Conservation (phyloP, 495 filamentous ascomycete species). For the Neurospora sp. region DNA sequence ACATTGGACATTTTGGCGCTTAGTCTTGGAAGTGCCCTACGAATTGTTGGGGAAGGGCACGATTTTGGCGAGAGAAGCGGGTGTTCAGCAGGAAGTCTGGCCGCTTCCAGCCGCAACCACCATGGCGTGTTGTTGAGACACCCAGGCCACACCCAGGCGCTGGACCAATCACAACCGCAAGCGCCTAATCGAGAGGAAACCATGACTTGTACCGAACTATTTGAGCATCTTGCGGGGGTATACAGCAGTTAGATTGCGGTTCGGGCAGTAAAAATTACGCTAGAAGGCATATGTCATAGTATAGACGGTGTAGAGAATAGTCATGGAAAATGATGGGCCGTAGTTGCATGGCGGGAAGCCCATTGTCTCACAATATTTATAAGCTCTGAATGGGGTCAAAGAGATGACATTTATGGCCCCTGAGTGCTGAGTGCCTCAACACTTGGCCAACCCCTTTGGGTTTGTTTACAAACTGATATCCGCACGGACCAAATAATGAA, state of each 20-base stretch:
- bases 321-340: neutral
- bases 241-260: neutral
- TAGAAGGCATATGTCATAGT: neutral
- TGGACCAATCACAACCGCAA: neutral
- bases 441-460: neutral
- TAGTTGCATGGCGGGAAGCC: neutral
- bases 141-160: neutral
- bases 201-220: neutral
- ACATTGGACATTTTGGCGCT: neutral
- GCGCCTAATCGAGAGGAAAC: neutral
- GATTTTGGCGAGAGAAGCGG: neutral
- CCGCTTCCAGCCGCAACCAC: neutral
- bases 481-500: neutral
- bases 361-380: neutral
- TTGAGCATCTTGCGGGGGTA: neutral
- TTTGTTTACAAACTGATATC: neutral
- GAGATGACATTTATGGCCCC: neutral
- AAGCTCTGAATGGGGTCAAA: neutral
- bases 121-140: neutral
- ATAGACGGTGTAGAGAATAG: neutral
- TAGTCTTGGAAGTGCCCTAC: neutral
- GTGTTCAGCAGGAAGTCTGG: neutral
- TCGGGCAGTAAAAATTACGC: neutral
- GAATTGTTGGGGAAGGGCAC: neutral
- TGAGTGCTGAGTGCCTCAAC: neutral